phyloP scores from a whole-genome alignment of 352 stramenopile genomes.

The Peronosclerospora sorghi region DNA sequence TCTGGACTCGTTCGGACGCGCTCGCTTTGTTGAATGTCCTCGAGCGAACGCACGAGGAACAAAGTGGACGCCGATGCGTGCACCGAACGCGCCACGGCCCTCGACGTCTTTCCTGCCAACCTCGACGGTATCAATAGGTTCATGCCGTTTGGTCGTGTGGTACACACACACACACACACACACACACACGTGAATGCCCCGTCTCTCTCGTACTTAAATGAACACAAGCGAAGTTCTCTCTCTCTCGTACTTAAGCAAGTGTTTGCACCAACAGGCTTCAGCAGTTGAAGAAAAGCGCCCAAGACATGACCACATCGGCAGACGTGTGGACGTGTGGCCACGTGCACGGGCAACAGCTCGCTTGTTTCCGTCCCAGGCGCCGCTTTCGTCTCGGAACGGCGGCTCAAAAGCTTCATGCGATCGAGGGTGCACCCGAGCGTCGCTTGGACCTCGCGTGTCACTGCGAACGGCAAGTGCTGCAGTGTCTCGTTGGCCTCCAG shows the following conservation, averaged over 20 bases:
- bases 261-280: background rate
- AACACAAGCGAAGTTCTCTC: background rate
- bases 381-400: conserved; percentile 26
- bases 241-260: background rate
- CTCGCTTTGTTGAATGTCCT: conserved; percentile 33
- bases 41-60: conserved; percentile 46
- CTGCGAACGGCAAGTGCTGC: conserved; percentile 37
- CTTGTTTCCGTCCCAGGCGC: conserved; percentile 52
- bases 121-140: conserved; percentile 3
- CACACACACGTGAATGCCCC: no score
- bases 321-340: background rate
- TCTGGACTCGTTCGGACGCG: conserved; percentile 31
- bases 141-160: background rate
- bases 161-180: background rate
- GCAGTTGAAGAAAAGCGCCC: background rate
- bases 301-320: background rate
- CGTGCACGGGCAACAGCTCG: conserved; percentile 36
- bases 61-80: conserved; percentile 25
- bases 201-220: conserved; percentile 2
- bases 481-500: conserved; percentile 21
- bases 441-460: conserved; percentile 23
- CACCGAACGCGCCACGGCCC: conserved; percentile 16
- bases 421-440: background rate
- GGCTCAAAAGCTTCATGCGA: background rate
- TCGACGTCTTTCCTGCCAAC: background rate